Evolutionary conservation across 2,329 filamentous ascomycete species (phyloP), one percentile per base, ranked within the genome.

Genomic region (Colletotrichum orchidophilum): DNA sequence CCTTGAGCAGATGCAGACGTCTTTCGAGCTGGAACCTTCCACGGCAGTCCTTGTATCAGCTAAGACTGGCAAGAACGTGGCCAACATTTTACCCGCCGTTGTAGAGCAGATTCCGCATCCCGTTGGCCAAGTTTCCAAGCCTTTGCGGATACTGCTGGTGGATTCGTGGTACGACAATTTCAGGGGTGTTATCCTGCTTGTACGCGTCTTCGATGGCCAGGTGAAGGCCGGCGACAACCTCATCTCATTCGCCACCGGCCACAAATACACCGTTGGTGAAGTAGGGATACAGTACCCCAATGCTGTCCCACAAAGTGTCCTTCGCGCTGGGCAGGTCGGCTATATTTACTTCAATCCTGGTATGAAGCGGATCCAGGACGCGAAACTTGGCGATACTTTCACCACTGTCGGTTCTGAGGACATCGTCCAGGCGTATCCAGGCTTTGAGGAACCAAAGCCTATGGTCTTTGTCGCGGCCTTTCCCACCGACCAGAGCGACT

Each of bases 401-500:
- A 98, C 96, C 0, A 93, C 89, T 1, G 88, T 95, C 3, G 95
- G 94, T 2, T 90, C 85, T 26, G 94, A 97, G 82, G 89, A 90
- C 70, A 78, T 87, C 0, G 95, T 99, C 2, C 87, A 95, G 80
- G 91, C 94, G 13, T 92, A 95, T 64, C 94, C 95, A 0, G 96
- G 96, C 2, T 99, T 99, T 72, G 96, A 97, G 79, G 96, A 99
- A 80, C 96, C 96, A 1, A 97, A 99, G 81, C 93, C 95, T 6
- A 99, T 99, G 96, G 96, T 99, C 5, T 99, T 99, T 76, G 96
- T 99, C 4, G 95, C 96, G 1, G 96, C 96, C 0, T 99, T 97
- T 76, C 96, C 96, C 0, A 95, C 95, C 0, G 95, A 99, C 77
- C 95, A 97, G 75, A 87, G 91, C 76, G 94, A 97, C 80, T 96